Evolutionary conservation across 768 basidiomycete species (phyloP).

Genomic region (Auricularia sp.): DNA sequence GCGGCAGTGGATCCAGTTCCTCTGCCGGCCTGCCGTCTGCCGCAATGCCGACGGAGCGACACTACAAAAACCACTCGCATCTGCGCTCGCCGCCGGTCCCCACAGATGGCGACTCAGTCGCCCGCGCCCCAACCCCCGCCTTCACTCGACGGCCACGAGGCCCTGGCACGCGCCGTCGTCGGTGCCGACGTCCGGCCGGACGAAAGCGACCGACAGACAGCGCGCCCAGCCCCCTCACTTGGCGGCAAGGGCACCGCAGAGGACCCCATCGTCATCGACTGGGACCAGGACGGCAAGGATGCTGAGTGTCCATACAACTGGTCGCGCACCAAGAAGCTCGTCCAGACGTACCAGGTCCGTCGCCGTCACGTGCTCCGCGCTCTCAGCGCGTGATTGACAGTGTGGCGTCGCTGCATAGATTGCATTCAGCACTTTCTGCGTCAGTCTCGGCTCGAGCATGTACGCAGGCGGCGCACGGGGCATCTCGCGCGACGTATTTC

Average conservation of each 20-base stretch:
- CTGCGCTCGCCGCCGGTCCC: too few species aligned
- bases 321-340: slow-evolving; percentile 37
- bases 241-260: slow-evolving; percentile 34
- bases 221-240: background rate
- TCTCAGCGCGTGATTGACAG: background rate
- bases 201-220: background rate
- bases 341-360: slow-evolving; percentile 42
- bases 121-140: too few species aligned
- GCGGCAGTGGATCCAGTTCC: too few species aligned
- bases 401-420: slow-evolving; percentile 8
- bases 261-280: slow-evolving; percentile 46
- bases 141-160: too few species aligned
- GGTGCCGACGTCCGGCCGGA: background rate
- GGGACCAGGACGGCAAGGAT: slow-evolving; percentile 31
- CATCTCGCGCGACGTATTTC: slow-evolving; percentile 32
- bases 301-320: slow-evolving; percentile 50
- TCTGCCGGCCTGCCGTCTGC: too few species aligned
- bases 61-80: too few species aligned
- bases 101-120: too few species aligned
- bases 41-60: too few species aligned
- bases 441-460: slow-evolving; percentile 49
- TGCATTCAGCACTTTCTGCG: slow-evolving; percentile 44
- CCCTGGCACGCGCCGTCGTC: too few species aligned
- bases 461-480: slow-evolving; percentile 42
- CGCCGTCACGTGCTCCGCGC: background rate